Percentiles rank a stretch among this genome's conserved stretches.
Conservation (phyloP, 2,329 filamentous ascomycete species). For the Aureobasidium sp. region DNA sequence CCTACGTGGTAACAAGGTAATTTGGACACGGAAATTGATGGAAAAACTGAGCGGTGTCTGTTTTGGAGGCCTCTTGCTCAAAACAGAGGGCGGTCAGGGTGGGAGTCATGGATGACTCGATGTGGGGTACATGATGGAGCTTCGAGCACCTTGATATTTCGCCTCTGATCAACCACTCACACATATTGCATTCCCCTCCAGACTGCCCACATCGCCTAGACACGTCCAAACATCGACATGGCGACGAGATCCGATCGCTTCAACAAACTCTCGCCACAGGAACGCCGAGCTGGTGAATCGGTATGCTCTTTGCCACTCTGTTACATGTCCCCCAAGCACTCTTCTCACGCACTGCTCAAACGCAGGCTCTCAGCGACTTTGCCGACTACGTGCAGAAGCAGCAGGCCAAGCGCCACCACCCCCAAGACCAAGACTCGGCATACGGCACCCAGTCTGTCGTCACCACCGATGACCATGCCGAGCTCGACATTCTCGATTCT, state of each 20-base stretch:
- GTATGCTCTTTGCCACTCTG: conserved; percentile 42
- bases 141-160: conserved; percentile 6
- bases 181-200: too few species aligned
- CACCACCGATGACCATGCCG: conserved; percentile 63
- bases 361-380: conserved; percentile 81
- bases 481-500: conserved; percentile 82
- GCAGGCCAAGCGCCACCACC: conserved; percentile 59
- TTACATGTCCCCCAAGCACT: background rate
- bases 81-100: background rate
- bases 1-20: too few species aligned
- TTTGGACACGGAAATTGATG: too few species aligned
- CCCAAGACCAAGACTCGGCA: conserved; percentile 26
- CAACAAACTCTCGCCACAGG: conserved; percentile 56
- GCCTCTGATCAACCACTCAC: too few species aligned
- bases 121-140: background rate
- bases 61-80: too few species aligned
- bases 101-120: background rate
- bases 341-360: background rate
- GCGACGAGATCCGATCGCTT: conserved; percentile 29
- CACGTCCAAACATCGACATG: conserved; percentile 24
- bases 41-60: too few species aligned
- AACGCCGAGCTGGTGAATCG: conserved; percentile 79
- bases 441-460: conserved; percentile 26
- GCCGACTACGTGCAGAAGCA: conserved; percentile 96
- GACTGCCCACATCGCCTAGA: too few species aligned